These are phyloP conservation scores for Grosmannia clavigera DNA, from an alignment of 2,329 filamentous ascomycete species.

Conservation along the genomic window DNA sequence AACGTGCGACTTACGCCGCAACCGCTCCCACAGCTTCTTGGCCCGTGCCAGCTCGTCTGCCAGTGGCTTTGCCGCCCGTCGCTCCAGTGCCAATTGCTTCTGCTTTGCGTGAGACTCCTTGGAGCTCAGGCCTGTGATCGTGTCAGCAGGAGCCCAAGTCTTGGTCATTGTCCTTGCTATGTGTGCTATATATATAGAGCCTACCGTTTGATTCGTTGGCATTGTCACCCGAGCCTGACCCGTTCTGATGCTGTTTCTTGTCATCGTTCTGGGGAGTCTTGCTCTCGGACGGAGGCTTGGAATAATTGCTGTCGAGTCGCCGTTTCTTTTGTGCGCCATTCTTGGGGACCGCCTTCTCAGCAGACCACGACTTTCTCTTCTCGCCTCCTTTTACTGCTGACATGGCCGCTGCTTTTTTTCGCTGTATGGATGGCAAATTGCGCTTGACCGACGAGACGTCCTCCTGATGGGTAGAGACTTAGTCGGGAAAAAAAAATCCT, in stretches of 20 bases:
- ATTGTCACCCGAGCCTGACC: background rate
- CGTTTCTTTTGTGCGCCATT: constrained; percentile 40
- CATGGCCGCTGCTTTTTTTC: constrained; percentile 23
- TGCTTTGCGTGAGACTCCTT: constrained; percentile 89
- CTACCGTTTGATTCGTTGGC: background rate
- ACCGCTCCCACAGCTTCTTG: constrained; percentile 94
- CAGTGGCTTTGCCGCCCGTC: constrained; percentile 85
- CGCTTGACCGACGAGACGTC: background rate
- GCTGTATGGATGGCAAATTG: background rate
- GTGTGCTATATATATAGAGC: background rate
- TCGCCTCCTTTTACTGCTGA: constrained; percentile 36
- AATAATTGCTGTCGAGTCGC: constrained; percentile 29
- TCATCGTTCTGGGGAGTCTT: background rate
- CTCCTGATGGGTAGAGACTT: background rate
- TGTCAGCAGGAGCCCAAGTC: background rate
- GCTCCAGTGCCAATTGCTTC: constrained; percentile 74
- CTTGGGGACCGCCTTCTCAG: constrained; percentile 29
- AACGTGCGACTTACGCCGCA: constrained; percentile 88
- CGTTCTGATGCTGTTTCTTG: background rate
- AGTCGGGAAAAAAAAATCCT: constrained; percentile 5
- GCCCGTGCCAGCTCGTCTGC: constrained; percentile 78
- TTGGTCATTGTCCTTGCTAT: too few relatives aligned
- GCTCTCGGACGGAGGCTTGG: constrained; percentile 12
- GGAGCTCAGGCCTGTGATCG: constrained; percentile 42
- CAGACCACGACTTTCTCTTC: constrained; percentile 44